Evolutionary conservation across 2,329 filamentous ascomycete species (phyloP), one percentile per base, ranked within the genome.

Genomic region (Rachicladosporium sp.): DNA sequence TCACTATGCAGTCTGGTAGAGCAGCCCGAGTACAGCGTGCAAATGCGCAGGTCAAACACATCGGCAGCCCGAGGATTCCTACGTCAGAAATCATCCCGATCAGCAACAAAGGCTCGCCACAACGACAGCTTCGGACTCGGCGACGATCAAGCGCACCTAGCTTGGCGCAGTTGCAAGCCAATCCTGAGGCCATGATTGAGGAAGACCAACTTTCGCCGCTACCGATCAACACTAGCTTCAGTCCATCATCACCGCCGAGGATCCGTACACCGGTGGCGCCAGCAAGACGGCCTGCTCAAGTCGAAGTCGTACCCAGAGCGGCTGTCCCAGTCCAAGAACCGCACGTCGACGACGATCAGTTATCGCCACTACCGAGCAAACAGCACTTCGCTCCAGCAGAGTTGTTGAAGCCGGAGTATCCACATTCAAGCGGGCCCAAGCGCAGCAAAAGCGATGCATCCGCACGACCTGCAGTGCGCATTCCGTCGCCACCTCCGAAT

Each of bases 401-500:
- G 4, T 42, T 46, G 31, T 21, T 34, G 7, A 37, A 35, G 31
- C 33, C 41, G 21, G 43, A 49, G 27, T 48, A 44, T 37, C 47
- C 43, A 6, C 2, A 35, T 40, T 7, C 36, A 34, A 23, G 42
- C 40, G n/a, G 42, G 34, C 27, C 34, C 8, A 35, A 36, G n/a
- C 38, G 38, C 11, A 41, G 38, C 34, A 41, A 36, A 11, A 41
- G 38, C 33, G 38, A 41, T 19, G 38, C 38, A 29, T 36, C 38
- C 8, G 38, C 33, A n/a, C 33, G 33, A 6, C 36, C 33, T 36
- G 30, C 38, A 15, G 27, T 35, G 12, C 31, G 38, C 23, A 31
- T 35, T 9, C 29, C 29, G 5, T 36, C 38, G 4, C 27, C 6
- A 10, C 59, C 62, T 4, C 63, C 70, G 0, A 69, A 82, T 50